Evolutionary conservation across 1,284 basidiomycete genomes (phyloP).

Genomic region (Pterula multifida): DNA sequence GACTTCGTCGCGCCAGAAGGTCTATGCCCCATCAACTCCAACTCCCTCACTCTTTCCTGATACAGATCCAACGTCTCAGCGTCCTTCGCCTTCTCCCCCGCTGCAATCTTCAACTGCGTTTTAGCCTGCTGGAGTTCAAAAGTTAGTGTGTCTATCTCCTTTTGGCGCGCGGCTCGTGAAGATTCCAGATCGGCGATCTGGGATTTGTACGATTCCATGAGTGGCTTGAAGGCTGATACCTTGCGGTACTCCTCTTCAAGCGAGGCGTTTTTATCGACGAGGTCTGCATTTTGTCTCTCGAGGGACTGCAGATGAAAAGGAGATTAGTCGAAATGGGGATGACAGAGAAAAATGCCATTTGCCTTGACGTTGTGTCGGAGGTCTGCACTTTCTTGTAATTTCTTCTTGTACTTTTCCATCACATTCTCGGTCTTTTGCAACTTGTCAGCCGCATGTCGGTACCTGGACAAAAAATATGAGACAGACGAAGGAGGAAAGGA

Average conservation of each 20-base stretch:
- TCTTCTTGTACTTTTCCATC: conserved; percentile 98
- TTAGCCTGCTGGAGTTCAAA: conserved; percentile 71
- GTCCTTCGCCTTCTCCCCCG: conserved; percentile 66
- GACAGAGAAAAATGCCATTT: conserved; percentile 10
- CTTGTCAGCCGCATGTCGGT: conserved; percentile 82
- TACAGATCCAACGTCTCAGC: conserved; percentile 81
- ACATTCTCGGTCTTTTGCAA: conserved; percentile 92
- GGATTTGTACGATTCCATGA: conserved; percentile 87
- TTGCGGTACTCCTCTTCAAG: conserved; percentile 88
- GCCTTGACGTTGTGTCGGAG: conserved; percentile 81
- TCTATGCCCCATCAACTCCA: conserved; percentile 59
- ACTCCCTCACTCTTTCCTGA: conserved; percentile 84
- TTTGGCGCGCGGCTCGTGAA: conserved; percentile 49
- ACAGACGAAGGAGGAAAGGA: background rate
- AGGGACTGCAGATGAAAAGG: conserved; percentile 40
- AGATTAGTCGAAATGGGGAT: conserved; percentile 4
- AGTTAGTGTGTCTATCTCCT: conserved; percentile 61
- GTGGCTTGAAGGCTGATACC: conserved; percentile 74
- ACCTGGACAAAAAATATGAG: conserved; percentile 31
- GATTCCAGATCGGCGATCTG: conserved; percentile 78
- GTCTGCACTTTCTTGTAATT: conserved; percentile 88
- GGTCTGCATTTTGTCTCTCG: conserved; percentile 85
- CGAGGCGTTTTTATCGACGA: conserved; percentile 84
- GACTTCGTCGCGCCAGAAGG: conserved; percentile 16
- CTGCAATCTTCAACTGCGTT: conserved; percentile 55